Base-by-base conservation (phyloP, 345 rosid genomes). In the Camelina hispida region DNA sequence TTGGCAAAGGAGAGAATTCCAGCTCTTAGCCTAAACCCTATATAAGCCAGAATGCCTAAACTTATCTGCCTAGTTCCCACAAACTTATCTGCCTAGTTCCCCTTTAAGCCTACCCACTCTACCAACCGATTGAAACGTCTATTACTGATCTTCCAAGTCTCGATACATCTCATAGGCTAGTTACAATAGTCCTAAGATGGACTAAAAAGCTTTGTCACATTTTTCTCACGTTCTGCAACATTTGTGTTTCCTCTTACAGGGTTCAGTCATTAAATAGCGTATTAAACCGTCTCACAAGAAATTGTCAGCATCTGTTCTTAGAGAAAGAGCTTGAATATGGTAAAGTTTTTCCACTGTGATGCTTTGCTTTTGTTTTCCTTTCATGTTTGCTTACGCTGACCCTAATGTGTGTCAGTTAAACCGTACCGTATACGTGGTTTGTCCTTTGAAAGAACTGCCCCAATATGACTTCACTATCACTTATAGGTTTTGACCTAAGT, bases 401-500 rank as follows among this genome's bases (percentile, higher is more conserved):
- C 51, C 3, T 75, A 66, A 58, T 71, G 43, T 64, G 42, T 78
- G 55, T 76, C 87, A 89, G 97, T 84, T 64, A 78, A 83, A 78
- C 84, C 81, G 16, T 11, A 2, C 9, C 12, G 4, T 35, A 4
- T 7, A 18, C 0, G 0, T 81, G 88, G 48, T 88, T 79, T 72
- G 87, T 80, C 81, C 76, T 89, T 85, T 14, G 44, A 2, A 75
- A 92, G 81, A 77, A 91, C 44, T 62, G 92, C 74, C 92, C 86
- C 42, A 82, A 86, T 57, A 28, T 92, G 66, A 79, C 86, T 59
- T 89, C 96, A 60, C 70, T 92, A 78, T 83, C 92, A 14, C 89
- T 92, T 23, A 85, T 95, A 84, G 93, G 96, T 68, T 88, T 90
- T 83, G 80, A 82, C 80, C 80, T 92, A 64, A 86, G 71, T 50